These are phyloP conservation scores for Aspergillus olivimuriae DNA, from an alignment of 495 filamentous ascomycete genomes.

Conservation along the genomic window DNA sequence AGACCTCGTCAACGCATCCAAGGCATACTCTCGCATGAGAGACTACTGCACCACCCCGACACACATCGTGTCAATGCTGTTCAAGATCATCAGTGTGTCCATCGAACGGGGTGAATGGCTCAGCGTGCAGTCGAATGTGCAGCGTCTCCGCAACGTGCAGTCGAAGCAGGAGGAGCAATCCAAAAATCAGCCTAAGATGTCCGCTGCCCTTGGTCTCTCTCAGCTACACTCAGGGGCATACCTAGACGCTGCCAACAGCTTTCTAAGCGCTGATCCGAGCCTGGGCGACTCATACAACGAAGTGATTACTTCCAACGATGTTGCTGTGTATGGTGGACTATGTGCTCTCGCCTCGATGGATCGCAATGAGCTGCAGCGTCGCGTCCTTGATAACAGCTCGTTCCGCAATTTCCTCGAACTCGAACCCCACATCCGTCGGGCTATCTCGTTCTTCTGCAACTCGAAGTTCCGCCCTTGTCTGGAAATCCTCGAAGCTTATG, in stretches of 20 bases:
- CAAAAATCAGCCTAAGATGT: constrained; percentile 57
- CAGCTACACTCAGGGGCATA: constrained; percentile 60
- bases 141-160: constrained; percentile 53
- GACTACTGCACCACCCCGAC: constrained; percentile 65
- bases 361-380: constrained; percentile 61
- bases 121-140: constrained; percentile 57
- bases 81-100: constrained; percentile 59
- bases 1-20: constrained; percentile 53
- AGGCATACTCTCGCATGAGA: constrained; percentile 67
- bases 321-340: constrained; percentile 87
- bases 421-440: constrained; percentile 89
- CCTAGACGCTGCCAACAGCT: constrained; percentile 63
- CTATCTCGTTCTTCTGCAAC: constrained; percentile 79
- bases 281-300: constrained; percentile 59
- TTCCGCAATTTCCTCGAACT: constrained; percentile 89
- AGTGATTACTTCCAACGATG: constrained; percentile 74
- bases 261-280: constrained; percentile 53
- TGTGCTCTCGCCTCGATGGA: constrained; percentile 88
- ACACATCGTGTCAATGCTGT: constrained; percentile 65
- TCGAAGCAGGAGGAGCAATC: constrained; percentile 57
- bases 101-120: constrained; percentile 66
- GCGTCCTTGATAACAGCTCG: constrained; percentile 67
- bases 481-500: constrained; percentile 71
- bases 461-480: constrained; percentile 83
- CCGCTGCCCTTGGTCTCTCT: constrained; percentile 62